phyloP scores from a whole-genome alignment of 208 protist species.

The Leishmania tarentolae region DNA sequence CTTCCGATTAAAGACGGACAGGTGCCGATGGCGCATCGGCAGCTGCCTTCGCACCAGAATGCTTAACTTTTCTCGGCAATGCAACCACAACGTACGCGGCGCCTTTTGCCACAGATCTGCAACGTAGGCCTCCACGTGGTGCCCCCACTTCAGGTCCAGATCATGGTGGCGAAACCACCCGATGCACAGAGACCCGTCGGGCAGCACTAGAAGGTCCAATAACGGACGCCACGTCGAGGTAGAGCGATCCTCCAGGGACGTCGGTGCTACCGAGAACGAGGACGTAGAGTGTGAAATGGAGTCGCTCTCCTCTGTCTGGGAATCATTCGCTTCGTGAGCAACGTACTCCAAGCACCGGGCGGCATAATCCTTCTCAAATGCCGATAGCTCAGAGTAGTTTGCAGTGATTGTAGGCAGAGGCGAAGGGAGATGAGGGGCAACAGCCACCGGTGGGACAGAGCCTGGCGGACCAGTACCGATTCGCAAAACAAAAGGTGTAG shows the following conservation, averaged over 20 bases:
- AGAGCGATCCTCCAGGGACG: background rate
- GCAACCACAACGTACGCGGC: conserved; percentile 1
- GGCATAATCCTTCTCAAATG: conserved; percentile 9
- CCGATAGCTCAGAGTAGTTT: conserved; percentile 8
- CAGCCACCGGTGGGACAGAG: background rate
- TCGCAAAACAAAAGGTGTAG: conserved; percentile 1
- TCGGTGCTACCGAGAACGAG: background rate
- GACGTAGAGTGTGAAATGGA: background rate
- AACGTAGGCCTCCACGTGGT: conserved; percentile 10
- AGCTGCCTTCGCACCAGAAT: background rate
- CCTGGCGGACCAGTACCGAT: conserved; percentile 7
- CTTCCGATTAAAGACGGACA: background rate
- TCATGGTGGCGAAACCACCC: conserved; percentile 26
- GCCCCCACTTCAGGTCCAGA: conserved; percentile 16
- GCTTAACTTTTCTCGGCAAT: background rate
- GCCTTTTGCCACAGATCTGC: conserved; percentile 15
- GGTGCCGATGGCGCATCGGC: conserved; percentile 12
- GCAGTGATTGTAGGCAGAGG: background rate
- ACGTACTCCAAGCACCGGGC: conserved; percentile 7
- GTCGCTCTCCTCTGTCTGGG: background rate
- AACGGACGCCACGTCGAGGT: conserved; percentile 15
- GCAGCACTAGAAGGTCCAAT: conserved; percentile 23
- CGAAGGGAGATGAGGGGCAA: background rate
- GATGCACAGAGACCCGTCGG: conserved; percentile 11
- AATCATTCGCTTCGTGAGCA: background rate